A percentile compares a stretch with the other conserved stretches of the same genome.
These are phyloP conservation scores for Talaromyces sp. DNA, from an alignment of 2,329 filamentous ascomycete genomes.

Conservation along the genomic window DNA sequence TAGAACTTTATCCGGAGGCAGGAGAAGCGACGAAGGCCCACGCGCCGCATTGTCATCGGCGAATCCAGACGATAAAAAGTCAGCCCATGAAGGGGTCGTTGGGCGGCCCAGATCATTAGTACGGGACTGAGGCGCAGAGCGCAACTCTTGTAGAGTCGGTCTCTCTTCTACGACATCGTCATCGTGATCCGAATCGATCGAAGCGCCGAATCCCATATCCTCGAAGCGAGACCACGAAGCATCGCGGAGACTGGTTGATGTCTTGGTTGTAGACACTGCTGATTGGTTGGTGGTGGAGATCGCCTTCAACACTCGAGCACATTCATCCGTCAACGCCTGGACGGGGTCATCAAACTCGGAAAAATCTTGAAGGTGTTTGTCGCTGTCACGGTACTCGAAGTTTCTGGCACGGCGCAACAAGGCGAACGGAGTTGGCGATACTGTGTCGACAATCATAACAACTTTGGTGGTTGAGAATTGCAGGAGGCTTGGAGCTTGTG, in stretches of 20 bases:
- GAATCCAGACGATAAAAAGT: slow-evolving; percentile 93
- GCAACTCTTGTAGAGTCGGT: slow-evolving; percentile 52
- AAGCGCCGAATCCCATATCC: slow-evolving; percentile 81
- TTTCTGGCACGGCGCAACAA: slow-evolving; percentile 85
- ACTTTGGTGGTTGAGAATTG: slow-evolving; percentile 81
- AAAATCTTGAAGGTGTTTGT: slow-evolving; percentile 78
- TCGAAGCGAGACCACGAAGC: slow-evolving; percentile 97
- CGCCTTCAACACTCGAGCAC: slow-evolving; percentile 79
- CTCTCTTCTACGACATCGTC: slow-evolving; percentile 48
- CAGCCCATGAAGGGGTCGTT: slow-evolving; percentile 96
- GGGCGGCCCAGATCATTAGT: slow-evolving; percentile 69
- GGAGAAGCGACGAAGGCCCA: slow-evolving; percentile 62
- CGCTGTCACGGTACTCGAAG: slow-evolving; percentile 90
- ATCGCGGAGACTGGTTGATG: slow-evolving; percentile 70
- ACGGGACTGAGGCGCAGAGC: slow-evolving; percentile 64
- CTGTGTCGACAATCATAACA: slow-evolving; percentile 92
- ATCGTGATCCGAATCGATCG: slow-evolving; percentile 66
- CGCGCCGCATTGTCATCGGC: slow-evolving; percentile 68
- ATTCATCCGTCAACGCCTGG: slow-evolving; percentile 85
- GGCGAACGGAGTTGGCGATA: slow-evolving; percentile 91
- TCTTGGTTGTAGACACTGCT: slow-evolving; percentile 65
- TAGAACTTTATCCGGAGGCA: slow-evolving; percentile 88
- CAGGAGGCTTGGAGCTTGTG: slow-evolving; percentile 70
- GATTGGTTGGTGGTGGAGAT: slow-evolving; percentile 89
- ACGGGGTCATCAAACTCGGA: slow-evolving; percentile 87